A percentile compares a stretch with the other conserved stretches of the same genome.
phyloP scores from a whole-genome alignment of 2,329 filamentous ascomycete species.

The Bipolaris cookei region DNA sequence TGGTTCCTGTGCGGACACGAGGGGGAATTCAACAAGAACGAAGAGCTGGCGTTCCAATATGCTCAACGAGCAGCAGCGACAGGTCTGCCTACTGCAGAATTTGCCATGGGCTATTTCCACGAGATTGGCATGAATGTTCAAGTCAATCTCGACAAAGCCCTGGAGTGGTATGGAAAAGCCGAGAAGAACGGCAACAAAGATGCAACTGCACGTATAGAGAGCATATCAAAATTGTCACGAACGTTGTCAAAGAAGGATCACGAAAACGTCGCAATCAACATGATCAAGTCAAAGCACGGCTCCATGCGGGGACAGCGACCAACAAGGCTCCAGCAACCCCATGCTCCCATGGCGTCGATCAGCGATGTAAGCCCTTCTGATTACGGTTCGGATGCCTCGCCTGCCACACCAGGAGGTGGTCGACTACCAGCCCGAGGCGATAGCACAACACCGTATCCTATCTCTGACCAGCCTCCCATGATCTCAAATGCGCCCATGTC shows the following conservation, averaged over 20 bases:
- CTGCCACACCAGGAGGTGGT: constrained; percentile 27
- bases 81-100: constrained; percentile 88
- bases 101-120: constrained; percentile 95
- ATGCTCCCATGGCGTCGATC: constrained; percentile 49
- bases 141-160: constrained; percentile 81
- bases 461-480: constrained; percentile 52
- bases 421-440: constrained; percentile 42
- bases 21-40: constrained; percentile 91
- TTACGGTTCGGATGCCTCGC: constrained; percentile 36
- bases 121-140: constrained; percentile 93
- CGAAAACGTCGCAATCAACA: constrained; percentile 84
- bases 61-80: constrained; percentile 83
- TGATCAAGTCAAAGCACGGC: constrained; percentile 70
- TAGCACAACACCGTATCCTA: constrained; percentile 52
- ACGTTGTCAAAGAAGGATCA: constrained; percentile 90
- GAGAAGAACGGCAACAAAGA: constrained; percentile 92
- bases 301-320: constrained; percentile 59
- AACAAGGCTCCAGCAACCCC: constrained; percentile 50
- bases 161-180: constrained; percentile 88
- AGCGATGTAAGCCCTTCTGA: constrained; percentile 47
- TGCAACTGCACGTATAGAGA: constrained; percentile 80
- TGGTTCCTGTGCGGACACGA: constrained; percentile 98
- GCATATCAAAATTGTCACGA: constrained; percentile 75
- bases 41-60: constrained; percentile 89
- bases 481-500: constrained; percentile 27